Base-by-base conservation (phyloP, 75 land plant species). In the Pinus albicaulis region DNA sequence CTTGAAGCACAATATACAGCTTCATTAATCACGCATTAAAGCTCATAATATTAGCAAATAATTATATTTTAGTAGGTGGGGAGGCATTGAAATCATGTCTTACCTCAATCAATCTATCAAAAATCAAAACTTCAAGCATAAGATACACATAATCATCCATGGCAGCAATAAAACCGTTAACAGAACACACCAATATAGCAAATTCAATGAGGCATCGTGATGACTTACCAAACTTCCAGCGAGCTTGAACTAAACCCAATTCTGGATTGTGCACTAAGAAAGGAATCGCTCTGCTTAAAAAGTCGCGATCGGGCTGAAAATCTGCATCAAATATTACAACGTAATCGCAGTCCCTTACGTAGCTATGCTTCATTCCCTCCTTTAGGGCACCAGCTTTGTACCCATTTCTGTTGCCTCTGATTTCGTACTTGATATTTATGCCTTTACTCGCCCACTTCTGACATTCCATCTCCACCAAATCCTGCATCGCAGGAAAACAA, bases 361-460 rank as follows among this genome's bases (percentile, higher is more conserved):
- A 92, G 79, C 82, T 55, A 15, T 71, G 93, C 62, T 80, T 86
- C 91, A 92, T 79, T 8, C 95, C 95, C 78, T 92, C 91, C 59
- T 85, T 86, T 7, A 92, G 68, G 4, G 95, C 95, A 1, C 95
- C 95, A 20, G 95, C 89, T 76, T 92, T 92, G 90, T 92, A 92
- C 12, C 95, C 95, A 65, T 84, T 86, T 28, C 95, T 73, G 79
- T 91, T 92, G 74, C 76, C 84, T 55, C 95, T 76, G 15, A 85
- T 80, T 44, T 92, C 95, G 60, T 92, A 92, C 83, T 86, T 91
- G 65, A 92, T 89, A 83, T 92, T 85, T 68, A 91, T 78, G 13
- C 95, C 95, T 84, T 87, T 88, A 78, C 87, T 80, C 41, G 89
- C 86, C 93, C 93, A 91, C 10, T 86, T 82, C 57, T 84, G 82